phyloP scores from a whole-genome alignment of 2,329 filamentous ascomycete genomes.

The Pyrenophora graminea region DNA sequence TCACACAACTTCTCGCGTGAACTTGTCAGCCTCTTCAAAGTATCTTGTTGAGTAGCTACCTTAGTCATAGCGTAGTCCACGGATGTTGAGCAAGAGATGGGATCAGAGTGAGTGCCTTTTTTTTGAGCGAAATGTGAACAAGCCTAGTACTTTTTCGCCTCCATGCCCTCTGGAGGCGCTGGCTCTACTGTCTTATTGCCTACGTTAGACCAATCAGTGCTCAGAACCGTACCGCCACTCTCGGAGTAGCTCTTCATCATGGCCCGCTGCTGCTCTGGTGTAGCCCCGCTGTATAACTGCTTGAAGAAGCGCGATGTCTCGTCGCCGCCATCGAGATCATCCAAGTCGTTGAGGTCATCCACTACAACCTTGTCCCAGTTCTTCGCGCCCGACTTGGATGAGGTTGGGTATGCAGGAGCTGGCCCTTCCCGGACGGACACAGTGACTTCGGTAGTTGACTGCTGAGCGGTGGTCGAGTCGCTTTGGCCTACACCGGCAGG shows the following conservation, averaged over 20 bases:
- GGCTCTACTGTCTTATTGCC: slow-evolving; percentile 72
- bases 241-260: slow-evolving; percentile 98
- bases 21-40: too few species aligned
- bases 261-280: slow-evolving; percentile 79
- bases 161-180: slow-evolving; percentile 74
- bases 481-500: slow-evolving; percentile 12
- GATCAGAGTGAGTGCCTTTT: too few species aligned
- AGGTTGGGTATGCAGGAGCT: slow-evolving; percentile 77
- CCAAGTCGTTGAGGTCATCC: slow-evolving; percentile 58
- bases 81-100: too few species aligned
- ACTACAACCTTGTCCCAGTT: slow-evolving; percentile 84
- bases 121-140: too few species aligned
- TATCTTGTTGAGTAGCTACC: too few species aligned
- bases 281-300: slow-evolving; percentile 76
- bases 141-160: slow-evolving; percentile 67
- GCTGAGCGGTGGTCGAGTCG: slow-evolving; percentile 11
- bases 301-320: slow-evolving; percentile 87
- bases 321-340: slow-evolving; percentile 60
- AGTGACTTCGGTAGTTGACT: slow-evolving; percentile 24
- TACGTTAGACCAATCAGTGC: slow-evolving; percentile 90
- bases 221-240: slow-evolving; percentile 89
- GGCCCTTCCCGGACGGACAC: slow-evolving; percentile 23
- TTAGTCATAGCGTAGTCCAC: too few species aligned
- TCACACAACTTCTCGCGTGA: too few species aligned
- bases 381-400: slow-evolving; percentile 79